phyloP scores from a whole-genome alignment of 2,329 filamentous ascomycete genomes.

The Penicillium sp. region DNA sequence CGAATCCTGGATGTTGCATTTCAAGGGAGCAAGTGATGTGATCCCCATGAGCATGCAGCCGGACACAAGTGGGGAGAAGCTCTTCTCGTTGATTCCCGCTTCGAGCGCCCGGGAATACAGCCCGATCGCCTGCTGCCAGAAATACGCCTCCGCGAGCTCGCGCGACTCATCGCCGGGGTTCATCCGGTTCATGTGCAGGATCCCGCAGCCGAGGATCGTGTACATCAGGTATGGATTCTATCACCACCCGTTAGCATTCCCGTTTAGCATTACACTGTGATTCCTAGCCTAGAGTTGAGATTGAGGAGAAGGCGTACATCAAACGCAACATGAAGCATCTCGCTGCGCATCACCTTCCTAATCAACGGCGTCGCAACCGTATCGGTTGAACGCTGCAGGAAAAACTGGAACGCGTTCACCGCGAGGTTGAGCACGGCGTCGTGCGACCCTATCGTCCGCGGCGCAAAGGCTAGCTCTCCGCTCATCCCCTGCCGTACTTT shows the following conservation, averaged over 20 bases:
- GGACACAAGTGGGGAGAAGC: constrained; percentile 34
- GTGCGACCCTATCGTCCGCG: constrained; percentile 1
- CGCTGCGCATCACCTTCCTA: constrained; percentile 27
- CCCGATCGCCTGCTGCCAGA: constrained; percentile 36
- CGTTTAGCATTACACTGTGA: too few species aligned
- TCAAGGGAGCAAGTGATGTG: constrained; percentile 30
- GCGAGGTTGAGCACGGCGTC: constrained; percentile 13
- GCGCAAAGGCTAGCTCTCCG: constrained; percentile 7
- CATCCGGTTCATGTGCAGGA: constrained; percentile 33
- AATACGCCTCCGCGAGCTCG: constrained; percentile 31
- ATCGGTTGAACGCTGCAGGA: constrained; percentile 22
- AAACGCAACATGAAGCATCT: constrained; percentile 34
- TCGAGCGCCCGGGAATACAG: constrained; percentile 33
- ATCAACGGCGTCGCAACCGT: constrained; percentile 21
- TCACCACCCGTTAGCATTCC: neutral
- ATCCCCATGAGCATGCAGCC: constrained; percentile 39
- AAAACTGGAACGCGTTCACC: constrained; percentile 29
- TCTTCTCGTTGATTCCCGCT: constrained; percentile 23
- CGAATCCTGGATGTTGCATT: constrained; percentile 30
- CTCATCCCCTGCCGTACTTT: constrained; percentile 21
- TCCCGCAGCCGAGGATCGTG: constrained; percentile 34
- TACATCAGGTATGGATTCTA: constrained; percentile 38
- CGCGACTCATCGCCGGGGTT: constrained; percentile 24
- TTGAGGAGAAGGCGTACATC: constrained; percentile 18
- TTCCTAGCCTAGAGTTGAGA: too few species aligned